phyloP scores from a whole-genome alignment of 1,139 yeast genomes.

The Kluyveromyces sp. region DNA sequence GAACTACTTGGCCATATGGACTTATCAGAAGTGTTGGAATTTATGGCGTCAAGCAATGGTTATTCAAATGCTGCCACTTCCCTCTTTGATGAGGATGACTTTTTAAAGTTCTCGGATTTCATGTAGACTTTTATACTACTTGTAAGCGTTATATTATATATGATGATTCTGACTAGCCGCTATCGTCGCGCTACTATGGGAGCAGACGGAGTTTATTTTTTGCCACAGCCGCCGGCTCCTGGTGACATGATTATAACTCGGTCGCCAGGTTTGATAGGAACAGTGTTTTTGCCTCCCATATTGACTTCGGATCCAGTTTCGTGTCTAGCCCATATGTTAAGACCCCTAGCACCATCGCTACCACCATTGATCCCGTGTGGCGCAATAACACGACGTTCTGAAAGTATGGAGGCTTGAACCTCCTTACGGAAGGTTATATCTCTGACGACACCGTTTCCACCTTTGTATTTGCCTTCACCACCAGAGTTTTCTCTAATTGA shows the following conservation, averaged over 20 bases:
- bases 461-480: conserved; percentile 47
- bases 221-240: conserved; percentile 52
- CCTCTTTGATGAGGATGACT: conserved; percentile 13
- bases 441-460: conserved; percentile 60
- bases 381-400: conserved; percentile 52
- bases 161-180: no score
- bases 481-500: conserved; percentile 50
- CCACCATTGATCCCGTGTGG: conserved; percentile 64
- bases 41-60: conserved; percentile 6
- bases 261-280: conserved; percentile 47
- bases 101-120: conserved; percentile 10
- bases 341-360: conserved; percentile 50
- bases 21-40: conserved; percentile 10
- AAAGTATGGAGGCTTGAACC: conserved; percentile 51
- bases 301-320: conserved; percentile 34
- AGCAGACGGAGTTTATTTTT: background rate
- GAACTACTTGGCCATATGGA: conserved; percentile 10
- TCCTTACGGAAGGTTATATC: conserved; percentile 53
- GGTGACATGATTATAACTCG: conserved; percentile 48
- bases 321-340: conserved; percentile 47
- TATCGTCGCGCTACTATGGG: background rate
- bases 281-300: conserved; percentile 54
- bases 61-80: conserved; percentile 3
- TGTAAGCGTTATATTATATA: background rate
- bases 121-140: background rate